These are phyloP conservation scores for Ustilago xerochloae DNA, from an alignment of 1,284 basidiomycete species.

Conservation along the genomic window DNA sequence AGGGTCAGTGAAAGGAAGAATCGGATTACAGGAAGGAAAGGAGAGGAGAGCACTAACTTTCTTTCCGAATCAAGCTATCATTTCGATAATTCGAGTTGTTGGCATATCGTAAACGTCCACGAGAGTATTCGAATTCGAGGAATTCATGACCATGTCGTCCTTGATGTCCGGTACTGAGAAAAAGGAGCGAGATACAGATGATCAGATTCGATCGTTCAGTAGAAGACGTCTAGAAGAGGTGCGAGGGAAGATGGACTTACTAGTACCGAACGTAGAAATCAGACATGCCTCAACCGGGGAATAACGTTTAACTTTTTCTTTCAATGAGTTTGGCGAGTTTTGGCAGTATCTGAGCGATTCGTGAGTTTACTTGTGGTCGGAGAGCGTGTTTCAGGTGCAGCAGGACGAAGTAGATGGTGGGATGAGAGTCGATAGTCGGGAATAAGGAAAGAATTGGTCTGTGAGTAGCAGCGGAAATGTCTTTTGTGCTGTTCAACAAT, in stretches of 20 bases:
- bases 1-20: not conserved
- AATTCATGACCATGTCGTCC: constrained; percentile 73
- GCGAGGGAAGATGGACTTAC: constrained; percentile 36
- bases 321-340: too few relatives aligned
- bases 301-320: too few relatives aligned
- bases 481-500: not conserved
- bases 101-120: constrained; percentile 94
- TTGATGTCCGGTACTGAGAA: constrained; percentile 61
- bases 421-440: too few relatives aligned
- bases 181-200: not conserved
- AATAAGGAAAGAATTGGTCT: constrained; percentile 1
- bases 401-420: too few relatives aligned
- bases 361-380: too few relatives aligned
- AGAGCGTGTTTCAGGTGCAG: too few relatives aligned
- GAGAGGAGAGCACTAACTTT: constrained; percentile 76
- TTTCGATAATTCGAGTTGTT: constrained; percentile 99
- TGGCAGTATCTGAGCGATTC: too few relatives aligned
- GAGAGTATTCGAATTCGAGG: constrained; percentile 96
- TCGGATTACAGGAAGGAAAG: not conserved
- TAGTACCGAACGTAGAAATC: constrained; percentile 68
- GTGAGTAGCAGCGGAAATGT: constrained; percentile 4
- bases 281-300: too few relatives aligned
- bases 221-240: not conserved
- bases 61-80: constrained; percentile 96
- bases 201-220: not conserved